A percentile compares a stretch with the other conserved stretches of the same genome.
These are phyloP conservation scores for Croton setiger DNA, from an alignment of 441 rosid species.

Conservation along the genomic window DNA sequence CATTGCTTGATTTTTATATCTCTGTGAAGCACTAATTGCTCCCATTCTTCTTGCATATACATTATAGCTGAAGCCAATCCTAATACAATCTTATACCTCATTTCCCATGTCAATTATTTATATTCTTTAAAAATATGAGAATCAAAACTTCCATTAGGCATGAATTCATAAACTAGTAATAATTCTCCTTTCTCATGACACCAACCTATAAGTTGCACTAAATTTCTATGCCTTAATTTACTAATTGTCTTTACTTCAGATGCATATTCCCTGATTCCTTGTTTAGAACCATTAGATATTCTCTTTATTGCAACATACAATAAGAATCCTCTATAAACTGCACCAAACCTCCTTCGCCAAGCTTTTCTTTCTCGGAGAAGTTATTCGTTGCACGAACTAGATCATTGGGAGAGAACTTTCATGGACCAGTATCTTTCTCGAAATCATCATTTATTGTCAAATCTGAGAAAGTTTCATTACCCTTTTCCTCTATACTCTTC, in stretches of 20 bases:
- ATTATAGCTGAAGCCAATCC: constrained; percentile 30
- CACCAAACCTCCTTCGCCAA: constrained; percentile 41
- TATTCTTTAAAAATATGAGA: constrained; percentile 32
- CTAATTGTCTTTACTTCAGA: constrained; percentile 30
- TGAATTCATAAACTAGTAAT: constrained; percentile 23
- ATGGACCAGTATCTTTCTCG: constrained; percentile 26
- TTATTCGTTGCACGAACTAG: constrained; percentile 29
- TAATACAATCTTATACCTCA: constrained; percentile 25
- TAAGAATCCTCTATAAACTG: constrained; percentile 31
- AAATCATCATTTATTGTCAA: constrained; percentile 17
- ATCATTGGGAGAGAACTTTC: constrained; percentile 25
- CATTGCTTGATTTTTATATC: constrained; percentile 13
- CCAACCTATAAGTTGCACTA: constrained; percentile 31
- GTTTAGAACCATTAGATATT: constrained; percentile 14
- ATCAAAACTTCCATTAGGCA: constrained; percentile 38
- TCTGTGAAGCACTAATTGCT: constrained; percentile 10
- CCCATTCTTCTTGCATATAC: constrained; percentile 17
- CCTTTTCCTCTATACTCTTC: background rate
- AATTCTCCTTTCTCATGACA: constrained; percentile 30
- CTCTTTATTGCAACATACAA: constrained; percentile 29
- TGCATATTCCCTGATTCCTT: constrained; percentile 22
- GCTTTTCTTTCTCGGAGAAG: constrained; percentile 24
- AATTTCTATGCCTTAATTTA: constrained; percentile 25
- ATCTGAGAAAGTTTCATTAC: background rate
- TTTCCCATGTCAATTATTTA: constrained; percentile 24